phyloP scores from a whole-genome alignment of 345 rosid genomes.

The Eucalyptus polyanthemos region DNA sequence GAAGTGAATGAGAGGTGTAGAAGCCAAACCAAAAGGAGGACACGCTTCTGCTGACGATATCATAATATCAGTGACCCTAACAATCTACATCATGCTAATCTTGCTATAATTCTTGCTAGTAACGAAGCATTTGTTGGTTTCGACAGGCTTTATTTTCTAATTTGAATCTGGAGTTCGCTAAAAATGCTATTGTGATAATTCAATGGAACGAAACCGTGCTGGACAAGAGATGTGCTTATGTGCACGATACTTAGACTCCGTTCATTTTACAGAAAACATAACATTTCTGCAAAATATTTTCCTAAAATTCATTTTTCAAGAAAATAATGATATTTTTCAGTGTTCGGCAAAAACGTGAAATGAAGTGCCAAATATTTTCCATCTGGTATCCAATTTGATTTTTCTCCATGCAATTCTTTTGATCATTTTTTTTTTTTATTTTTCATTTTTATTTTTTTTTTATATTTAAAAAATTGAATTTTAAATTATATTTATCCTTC shows the following conservation, averaged over 20 bases:
- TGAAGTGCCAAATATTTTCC: too few species aligned
- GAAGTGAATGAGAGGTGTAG: neutral
- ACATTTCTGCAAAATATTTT: too few species aligned
- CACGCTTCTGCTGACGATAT: neutral
- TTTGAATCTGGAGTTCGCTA: neutral
- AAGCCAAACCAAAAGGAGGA: neutral
- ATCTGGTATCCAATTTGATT: too few species aligned
- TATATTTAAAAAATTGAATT: too few species aligned
- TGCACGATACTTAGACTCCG: neutral
- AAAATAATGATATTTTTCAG: rapidly evolving
- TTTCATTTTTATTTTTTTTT: too few species aligned
- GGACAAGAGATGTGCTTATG: neutral
- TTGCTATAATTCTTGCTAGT: neutral
- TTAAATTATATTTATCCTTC: too few species aligned
- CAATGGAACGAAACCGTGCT: neutral
- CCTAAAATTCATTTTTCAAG: too few species aligned
- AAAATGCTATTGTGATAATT: neutral
- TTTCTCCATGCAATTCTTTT: rapidly evolving
- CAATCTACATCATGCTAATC: neutral
- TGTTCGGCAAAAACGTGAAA: rapidly evolving
- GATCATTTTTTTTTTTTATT: too few species aligned
- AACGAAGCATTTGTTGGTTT: neutral
- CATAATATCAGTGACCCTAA: neutral
- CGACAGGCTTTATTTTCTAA: neutral
- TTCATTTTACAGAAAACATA: rapidly evolving